Base-by-base conservation (phyloP, 2,329 filamentous ascomycete genomes). In the Escovopsis weberi region DNA sequence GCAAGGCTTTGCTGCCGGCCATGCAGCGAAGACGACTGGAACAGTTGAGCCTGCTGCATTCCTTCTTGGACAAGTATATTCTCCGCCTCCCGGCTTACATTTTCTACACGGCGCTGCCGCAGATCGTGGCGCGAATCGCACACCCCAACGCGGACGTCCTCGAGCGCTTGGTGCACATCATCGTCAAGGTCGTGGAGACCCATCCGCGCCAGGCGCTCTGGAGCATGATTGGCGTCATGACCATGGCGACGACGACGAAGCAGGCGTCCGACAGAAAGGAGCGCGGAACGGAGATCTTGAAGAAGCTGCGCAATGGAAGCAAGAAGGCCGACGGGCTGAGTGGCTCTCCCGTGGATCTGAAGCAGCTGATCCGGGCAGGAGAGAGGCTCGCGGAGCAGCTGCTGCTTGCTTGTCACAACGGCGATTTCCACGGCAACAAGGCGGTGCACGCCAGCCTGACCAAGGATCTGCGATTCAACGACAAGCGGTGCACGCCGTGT, bases 121-220 rank as follows among this genome's bases (percentile, higher is more conserved):
- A 98, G 61, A 82, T 98, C 47, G 84, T 98, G 44, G 91, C 89
- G n/a, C 80, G 91, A 30, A 95, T 99, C 53, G 85, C 84, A 38
- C 91, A 98, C 62, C 78, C 82, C 1, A 85, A 94, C 57, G 61
- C 61, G 4, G 75, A 78, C 1, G 86, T 94, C 2, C 93, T 85
- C 61, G 76, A 80, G 45, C 68, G 84, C 9, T 66, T 99, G 6
- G 76, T 80, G 42, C 72, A 73, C 32, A 89, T 96, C 50, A 87
- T 98, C 43, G 66, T 82, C 47, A 89, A 85, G 57, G 85, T 95
- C n/a, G 80, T 94, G 8, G 72, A 78, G 36, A 70, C 78, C n/a
- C 84, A 95, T 59, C 89, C 91, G 0, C 85, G 85, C 47, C 91
- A 98, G 60, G 82, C 88, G 1, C 62, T 96, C 26, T 99, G 91